Base-by-base conservation (phyloP, 2,329 filamentous ascomycete species). In the Talaromyces marneffei region DNA sequence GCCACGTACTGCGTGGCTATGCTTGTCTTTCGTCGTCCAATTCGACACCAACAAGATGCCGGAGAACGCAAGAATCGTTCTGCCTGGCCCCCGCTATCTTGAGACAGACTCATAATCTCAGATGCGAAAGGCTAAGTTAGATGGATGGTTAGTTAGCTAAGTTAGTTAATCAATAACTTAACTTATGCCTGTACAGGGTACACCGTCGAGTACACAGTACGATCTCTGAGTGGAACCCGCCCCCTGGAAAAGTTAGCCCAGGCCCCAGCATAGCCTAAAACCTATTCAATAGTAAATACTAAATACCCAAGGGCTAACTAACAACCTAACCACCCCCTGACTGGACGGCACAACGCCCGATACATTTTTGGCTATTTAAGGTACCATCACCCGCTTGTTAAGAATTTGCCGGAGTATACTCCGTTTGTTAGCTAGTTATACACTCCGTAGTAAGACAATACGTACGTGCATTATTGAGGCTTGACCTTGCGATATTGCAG, bases 41-140 rank as follows among this genome's bases (percentile, higher is more conserved):
- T 31, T 33, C n/a, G 18, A 23, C 16, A 12, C 48, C 29, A 35
- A 23, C 35, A 3, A 35, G 18, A 23, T 14, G 31, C 5, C 44
- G 14, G 18, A n/a, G 5, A 48, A 23, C 8, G 48, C 6, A 18
- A 33, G 18, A 52, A 52, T 52, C 48, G 35, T 52, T 52, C 48
- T 52, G 48, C 48, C 48, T 52, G 35, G 48, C 35, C 48, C 33
- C 48, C 46, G 46, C 25, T 33, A 35, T 35, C 48, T 33, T 52
- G 48, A 52, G 48, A 52, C 48, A 52, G 16, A 52, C 27, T 46
- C 42, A 33, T 52, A 52, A n/a, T n/a, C n/a, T n/a, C n/a, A n/a
- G n/a, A n/a, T n/a, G n/a, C 29, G 46, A 29, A 25, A 29, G 25
- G 44, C 25, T 50, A n/a, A n/a, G n/a, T n/a, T n/a, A n/a, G n/a